phyloP scores from a whole-genome alignment of 495 filamentous ascomycete genomes.

The Penicillium lividum region DNA sequence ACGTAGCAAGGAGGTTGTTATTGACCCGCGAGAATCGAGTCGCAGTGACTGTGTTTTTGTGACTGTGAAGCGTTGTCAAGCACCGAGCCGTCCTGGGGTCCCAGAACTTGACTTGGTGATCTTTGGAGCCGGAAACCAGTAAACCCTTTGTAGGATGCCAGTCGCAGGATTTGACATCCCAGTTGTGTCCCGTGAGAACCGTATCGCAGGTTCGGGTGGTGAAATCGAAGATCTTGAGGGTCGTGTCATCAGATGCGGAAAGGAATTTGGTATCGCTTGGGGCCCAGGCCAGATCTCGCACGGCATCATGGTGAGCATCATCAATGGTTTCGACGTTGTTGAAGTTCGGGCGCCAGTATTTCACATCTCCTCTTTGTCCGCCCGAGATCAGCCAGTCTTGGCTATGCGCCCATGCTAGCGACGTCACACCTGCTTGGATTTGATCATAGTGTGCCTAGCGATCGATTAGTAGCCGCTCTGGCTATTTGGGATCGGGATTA shows the following conservation, averaged over 20 bases:
- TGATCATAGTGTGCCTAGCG: constrained; percentile 75
- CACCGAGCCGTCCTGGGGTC: constrained; percentile 88
- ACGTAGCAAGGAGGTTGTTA: constrained; percentile 83
- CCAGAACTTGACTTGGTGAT: constrained; percentile 96
- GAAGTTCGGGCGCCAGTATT: constrained; percentile 99
- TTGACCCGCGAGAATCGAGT: constrained; percentile 82
- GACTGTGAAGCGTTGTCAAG: constrained; percentile 91
- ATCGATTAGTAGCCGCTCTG: background rate
- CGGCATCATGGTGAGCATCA: constrained; percentile 84
- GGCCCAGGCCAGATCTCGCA: constrained; percentile 89
- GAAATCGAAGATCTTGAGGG: constrained; percentile 95
- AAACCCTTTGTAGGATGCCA: constrained; percentile 97
- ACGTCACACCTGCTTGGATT: constrained; percentile 74
- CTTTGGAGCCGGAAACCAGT: constrained; percentile 94
- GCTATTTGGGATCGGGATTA: no score
- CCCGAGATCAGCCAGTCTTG: constrained; percentile 97
- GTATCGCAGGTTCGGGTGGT: constrained; percentile 80
- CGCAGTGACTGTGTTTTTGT: constrained; percentile 93
- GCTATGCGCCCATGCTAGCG: constrained; percentile 84
- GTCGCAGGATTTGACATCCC: constrained; percentile 94
- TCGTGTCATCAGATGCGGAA: constrained; percentile 90
- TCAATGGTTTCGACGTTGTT: constrained; percentile 96
- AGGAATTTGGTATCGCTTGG: constrained; percentile 95
- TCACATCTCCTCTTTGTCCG: constrained; percentile 91
- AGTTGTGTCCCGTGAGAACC: constrained; percentile 82